Conservation (phyloP, 2,329 filamentous ascomycete species). For the Neopestalotiopsis clavispora region DNA sequence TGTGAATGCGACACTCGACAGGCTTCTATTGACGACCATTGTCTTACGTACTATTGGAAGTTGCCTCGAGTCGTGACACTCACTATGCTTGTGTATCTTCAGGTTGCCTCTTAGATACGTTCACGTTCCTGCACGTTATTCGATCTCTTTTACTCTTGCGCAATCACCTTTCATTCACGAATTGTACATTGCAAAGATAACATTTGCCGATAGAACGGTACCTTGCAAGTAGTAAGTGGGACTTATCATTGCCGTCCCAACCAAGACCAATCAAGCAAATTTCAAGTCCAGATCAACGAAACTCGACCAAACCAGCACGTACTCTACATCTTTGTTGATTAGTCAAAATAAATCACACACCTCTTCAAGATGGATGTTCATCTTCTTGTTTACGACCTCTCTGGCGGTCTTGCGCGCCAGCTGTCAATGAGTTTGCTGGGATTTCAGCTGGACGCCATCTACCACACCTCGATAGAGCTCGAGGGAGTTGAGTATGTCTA, state of each 20-base stretch:
- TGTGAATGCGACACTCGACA: background rate
- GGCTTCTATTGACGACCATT: background rate
- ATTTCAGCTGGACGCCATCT: slow-evolving; percentile 83
- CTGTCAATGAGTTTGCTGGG: slow-evolving; percentile 59
- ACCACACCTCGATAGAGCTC: slow-evolving; percentile 90
- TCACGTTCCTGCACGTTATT: background rate
- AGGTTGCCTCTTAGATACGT: background rate
- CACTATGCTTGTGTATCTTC: background rate
- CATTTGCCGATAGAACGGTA: background rate
- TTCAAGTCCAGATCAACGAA: background rate
- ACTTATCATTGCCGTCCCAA: background rate
- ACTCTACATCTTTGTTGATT: background rate
- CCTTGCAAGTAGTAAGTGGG: background rate
- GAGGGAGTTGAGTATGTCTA: slow-evolving; percentile 89
- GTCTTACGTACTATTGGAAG: background rate
- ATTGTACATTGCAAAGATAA: background rate
- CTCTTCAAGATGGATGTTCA: slow-evolving; percentile 69
- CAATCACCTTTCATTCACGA: background rate
- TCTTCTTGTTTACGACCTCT: slow-evolving; percentile 80
- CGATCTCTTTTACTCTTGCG: background rate
- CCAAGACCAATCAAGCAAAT: background rate
- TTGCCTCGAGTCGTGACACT: background rate
- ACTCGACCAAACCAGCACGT: background rate
- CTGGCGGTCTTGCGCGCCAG: slow-evolving; percentile 60
- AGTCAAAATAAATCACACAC: background rate